phyloP scores from a whole-genome alignment of 2,329 filamentous ascomycete species.

The Fusarium begoniae region DNA sequence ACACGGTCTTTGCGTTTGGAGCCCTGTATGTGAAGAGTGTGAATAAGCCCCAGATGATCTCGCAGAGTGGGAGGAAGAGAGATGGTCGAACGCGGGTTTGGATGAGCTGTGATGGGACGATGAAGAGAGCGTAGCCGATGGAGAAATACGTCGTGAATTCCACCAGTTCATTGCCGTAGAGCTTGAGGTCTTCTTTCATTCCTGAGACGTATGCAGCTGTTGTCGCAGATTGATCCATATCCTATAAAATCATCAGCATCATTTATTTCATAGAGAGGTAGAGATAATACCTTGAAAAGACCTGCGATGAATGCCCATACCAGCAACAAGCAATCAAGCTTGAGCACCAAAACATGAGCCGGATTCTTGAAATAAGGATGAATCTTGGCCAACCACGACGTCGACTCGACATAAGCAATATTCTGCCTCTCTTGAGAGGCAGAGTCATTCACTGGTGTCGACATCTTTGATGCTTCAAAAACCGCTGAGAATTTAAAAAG shows the following conservation, averaged over 20 bases:
- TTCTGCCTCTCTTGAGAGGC: neutral
- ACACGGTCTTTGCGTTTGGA: slow-evolving; percentile 25
- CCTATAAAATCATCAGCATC: slow-evolving; percentile 3
- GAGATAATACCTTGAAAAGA: slow-evolving; percentile 1
- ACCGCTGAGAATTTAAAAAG: neutral
- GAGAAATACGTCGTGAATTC: slow-evolving; percentile 41
- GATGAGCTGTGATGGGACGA: slow-evolving; percentile 34
- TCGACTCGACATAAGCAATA: slow-evolving; percentile 2
- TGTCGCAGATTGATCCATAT: slow-evolving; percentile 38
- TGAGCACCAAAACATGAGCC: slow-evolving; percentile 41
- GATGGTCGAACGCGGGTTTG: slow-evolving; percentile 37
- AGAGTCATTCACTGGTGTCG: neutral
- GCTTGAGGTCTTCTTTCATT: slow-evolving; percentile 32
- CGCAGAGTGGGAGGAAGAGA: slow-evolving; percentile 31
- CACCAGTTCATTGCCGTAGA: slow-evolving; percentile 33
- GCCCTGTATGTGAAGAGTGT: slow-evolving; percentile 33
- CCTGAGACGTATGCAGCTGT: slow-evolving; percentile 35
- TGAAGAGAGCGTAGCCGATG: slow-evolving; percentile 37
- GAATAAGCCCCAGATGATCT: slow-evolving; percentile 36
- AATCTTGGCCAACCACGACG: slow-evolving; percentile 44
- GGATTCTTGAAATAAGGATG: slow-evolving; percentile 46
- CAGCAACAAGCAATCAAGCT: slow-evolving; percentile 42
- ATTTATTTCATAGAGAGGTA: fast-evolving
- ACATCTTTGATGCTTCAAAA: neutral
- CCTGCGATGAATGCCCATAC: slow-evolving; percentile 40